Base-by-base conservation (phyloP, 176 grass and related monocot species). In the Cenchrus fungigraminus region DNA sequence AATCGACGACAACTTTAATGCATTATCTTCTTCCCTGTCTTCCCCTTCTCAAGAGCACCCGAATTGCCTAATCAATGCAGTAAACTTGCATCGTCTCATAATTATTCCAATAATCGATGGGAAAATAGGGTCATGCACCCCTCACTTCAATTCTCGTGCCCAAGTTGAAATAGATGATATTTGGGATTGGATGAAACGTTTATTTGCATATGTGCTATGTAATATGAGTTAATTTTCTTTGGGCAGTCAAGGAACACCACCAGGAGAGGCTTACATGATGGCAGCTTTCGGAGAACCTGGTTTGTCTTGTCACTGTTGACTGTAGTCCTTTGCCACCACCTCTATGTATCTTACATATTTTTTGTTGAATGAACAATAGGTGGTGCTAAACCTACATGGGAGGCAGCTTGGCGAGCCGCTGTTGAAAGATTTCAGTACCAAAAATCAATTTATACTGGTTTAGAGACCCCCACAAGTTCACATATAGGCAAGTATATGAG, bases 231-330 rank as follows among this genome's bases (percentile, higher is more conserved):
- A 77, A 52, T 79, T 91, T 84, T 89, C 47, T 88, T 80, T 89
- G 52, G 82, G 60, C 91, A 99, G 97, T 82, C 97, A 99, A 92
- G 92, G 92, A 64, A 89, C 94, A 50, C 90, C 90, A 62, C 97
- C 97, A 50, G 90, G 83, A 78, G 97, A 99, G 87, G 74, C 94
- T 89, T 99, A 91, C 79, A 99, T 99, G 94, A 13, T 86, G 43
- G 92, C 97, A 69, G 97, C 97, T 84, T 99, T 99, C 78, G 97
- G 94, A 89, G 97, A 94, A 85, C 77, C 84, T 79, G 97, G 97
- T 99, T 70, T 62, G 90, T 96, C 73, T 79, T 8, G 56, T 76
- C 66, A 67, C 22, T 34, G 1, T 32, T 85, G 68, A 77, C 25
- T 37, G 45, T 74, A 45, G n/a, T 76, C 11, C 9, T 47, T 87